Conservation (phyloP, 208 protist genomes). For the Naegleria lovaniensis region DNA sequence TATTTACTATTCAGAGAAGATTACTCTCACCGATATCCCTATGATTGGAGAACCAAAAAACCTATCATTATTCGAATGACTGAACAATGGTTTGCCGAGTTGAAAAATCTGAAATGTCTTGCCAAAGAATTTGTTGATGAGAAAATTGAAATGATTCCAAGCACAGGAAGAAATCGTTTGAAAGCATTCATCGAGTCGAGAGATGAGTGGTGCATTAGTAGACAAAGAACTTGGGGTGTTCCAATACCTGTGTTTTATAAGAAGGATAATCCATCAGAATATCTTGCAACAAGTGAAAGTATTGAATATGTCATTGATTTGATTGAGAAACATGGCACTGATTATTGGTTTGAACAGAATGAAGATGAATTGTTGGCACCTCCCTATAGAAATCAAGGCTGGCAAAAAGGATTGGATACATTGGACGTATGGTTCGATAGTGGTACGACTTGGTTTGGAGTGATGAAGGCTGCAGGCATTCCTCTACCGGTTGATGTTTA, state of each 20-base stretch:
- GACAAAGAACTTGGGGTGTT: constrained; percentile 69
- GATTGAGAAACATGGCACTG: constrained; percentile 49
- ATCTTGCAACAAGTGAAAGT: constrained; percentile 39
- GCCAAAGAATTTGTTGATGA: constrained; percentile 31
- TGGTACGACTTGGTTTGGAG: constrained; percentile 57
- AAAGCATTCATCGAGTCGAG: constrained; percentile 49
- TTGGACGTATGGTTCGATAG: constrained; percentile 82
- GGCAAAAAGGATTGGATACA: constrained; percentile 60
- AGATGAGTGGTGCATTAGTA: constrained; percentile 69
- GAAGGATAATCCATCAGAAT: constrained; percentile 34
- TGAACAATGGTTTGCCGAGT: constrained; percentile 55
- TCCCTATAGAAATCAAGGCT: not conserved
- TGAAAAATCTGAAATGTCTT: constrained; percentile 38
- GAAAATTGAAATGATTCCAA: constrained; percentile 36
- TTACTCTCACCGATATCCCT: constrained; percentile 68
- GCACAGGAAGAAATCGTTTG: constrained; percentile 41
- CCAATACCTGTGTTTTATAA: constrained; percentile 72
- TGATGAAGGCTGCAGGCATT: constrained; percentile 30
- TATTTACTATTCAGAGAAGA: constrained; percentile 25
- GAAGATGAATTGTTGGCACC: constrained; percentile 53
- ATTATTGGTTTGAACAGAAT: constrained; percentile 49
- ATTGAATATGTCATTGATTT: constrained; percentile 52
- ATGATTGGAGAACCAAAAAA: constrained; percentile 74
- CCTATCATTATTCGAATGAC: constrained; percentile 60
- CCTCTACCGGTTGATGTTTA: constrained; percentile 51